Evolutionary conservation across 352 stramenopile species (phyloP).

Genomic region (Globisporangium perplexum): DNA sequence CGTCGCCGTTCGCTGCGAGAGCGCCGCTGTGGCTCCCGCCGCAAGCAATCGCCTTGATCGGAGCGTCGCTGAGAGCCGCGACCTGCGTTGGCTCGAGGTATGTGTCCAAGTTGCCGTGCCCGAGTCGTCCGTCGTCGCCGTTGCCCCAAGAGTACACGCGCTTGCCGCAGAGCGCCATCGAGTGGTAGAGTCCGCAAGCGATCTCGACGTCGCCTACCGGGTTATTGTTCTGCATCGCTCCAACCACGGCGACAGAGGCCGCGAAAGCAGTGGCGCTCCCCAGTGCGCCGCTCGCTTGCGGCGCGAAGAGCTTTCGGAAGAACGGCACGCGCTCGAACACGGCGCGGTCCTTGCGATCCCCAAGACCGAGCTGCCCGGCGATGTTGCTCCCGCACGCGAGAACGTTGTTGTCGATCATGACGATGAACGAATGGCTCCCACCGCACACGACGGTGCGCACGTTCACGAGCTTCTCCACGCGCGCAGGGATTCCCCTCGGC

Average conservation of each 20-base stretch:
- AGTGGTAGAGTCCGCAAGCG: conserved; percentile 53
- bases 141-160: conserved; percentile 59
- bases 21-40: conserved; percentile 56
- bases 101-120: conserved; percentile 39
- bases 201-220: conserved; percentile 27
- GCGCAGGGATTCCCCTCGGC: conserved; percentile 25
- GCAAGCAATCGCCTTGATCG: conserved; percentile 35
- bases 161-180: conserved; percentile 32
- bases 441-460: conserved; percentile 40
- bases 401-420: conserved; percentile 45
- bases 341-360: conserved; percentile 34
- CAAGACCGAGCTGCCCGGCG: conserved; percentile 52
- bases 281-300: background rate
- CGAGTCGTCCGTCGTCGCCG: conserved; percentile 59
- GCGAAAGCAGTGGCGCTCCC: background rate
- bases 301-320: conserved; percentile 29
- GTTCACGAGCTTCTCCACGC: conserved; percentile 47
- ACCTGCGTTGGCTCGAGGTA: conserved; percentile 32
- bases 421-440: conserved; percentile 54
- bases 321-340: conserved; percentile 47
- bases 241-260: background rate
- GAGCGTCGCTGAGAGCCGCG: conserved; percentile 23
- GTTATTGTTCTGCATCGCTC: background rate
- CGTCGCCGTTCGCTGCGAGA: conserved; percentile 31
- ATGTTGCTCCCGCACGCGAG: conserved; percentile 60